phyloP scores from a whole-genome alignment of 257 asterid species.

The Plectranthus barbatus region DNA sequence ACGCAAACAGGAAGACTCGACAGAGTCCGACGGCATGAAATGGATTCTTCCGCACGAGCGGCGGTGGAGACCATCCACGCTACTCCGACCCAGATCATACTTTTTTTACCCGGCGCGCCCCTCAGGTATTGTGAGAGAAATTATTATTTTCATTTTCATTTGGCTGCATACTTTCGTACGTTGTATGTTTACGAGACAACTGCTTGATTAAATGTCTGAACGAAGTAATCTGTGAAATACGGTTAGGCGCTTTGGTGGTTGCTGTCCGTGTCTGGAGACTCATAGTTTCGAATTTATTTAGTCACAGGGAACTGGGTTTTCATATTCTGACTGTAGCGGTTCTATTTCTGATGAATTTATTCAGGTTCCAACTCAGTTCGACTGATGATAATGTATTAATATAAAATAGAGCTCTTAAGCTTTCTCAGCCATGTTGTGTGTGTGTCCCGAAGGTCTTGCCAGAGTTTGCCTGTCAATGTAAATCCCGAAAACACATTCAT shows the following conservation, averaged over 20 bases:
- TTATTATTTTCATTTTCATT: too few species aligned
- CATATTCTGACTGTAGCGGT: not conserved
- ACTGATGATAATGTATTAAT: slow-evolving; percentile 79
- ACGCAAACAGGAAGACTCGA: not conserved
- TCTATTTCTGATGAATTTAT: not conserved
- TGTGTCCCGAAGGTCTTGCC: not conserved
- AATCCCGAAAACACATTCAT: not conserved
- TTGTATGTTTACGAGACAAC: not conserved
- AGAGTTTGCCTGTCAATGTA: not conserved
- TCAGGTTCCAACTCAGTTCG: slow-evolving; percentile 61
- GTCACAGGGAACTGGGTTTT: not conserved
- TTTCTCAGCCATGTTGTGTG: slow-evolving; percentile 62
- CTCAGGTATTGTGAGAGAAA: slow-evolving; percentile 46
- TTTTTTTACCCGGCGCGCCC: slow-evolving; percentile 85
- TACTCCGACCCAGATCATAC: slow-evolving; percentile 64
- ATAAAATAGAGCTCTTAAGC: slow-evolving; percentile 81
- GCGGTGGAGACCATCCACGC: slow-evolving; percentile 70
- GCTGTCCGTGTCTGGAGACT: slow-evolving; percentile 91
- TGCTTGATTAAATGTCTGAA: slow-evolving; percentile 27
- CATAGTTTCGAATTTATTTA: slow-evolving; percentile 6
- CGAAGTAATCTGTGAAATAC: slow-evolving; percentile 7
- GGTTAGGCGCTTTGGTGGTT: slow-evolving; percentile 86
- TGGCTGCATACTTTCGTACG: not conserved
- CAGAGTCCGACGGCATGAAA: slow-evolving; percentile 11
- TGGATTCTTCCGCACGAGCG: slow-evolving; percentile 64